Conservation (phyloP, 176 grass and related monocot species). For the Bolboschoenus planiculmis region DNA sequence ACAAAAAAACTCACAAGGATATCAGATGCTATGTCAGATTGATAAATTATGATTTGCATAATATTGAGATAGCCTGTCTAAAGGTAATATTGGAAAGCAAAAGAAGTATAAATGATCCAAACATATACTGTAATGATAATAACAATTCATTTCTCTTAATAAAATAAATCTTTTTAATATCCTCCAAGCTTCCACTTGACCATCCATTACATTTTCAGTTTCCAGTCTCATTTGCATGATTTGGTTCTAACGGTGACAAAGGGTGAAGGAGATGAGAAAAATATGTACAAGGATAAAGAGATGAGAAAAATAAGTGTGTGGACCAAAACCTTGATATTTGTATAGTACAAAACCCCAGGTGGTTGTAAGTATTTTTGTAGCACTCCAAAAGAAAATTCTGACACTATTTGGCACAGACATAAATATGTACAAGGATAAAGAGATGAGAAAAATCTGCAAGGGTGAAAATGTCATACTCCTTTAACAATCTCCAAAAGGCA, state of each 20-base stretch:
- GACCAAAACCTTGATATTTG: neutral
- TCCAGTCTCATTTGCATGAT: neutral
- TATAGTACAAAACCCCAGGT: neutral
- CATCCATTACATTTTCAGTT: neutral
- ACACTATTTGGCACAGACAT: slow-evolving; percentile 5
- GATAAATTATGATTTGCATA: neutral
- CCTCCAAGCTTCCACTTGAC: neutral
- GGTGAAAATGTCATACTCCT: slow-evolving; percentile 49
- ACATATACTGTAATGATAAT: neutral
- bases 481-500: slow-evolving; percentile 91
- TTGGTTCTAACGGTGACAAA: neutral
- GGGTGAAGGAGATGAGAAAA: neutral
- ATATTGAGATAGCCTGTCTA: neutral
- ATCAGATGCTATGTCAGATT: neutral
- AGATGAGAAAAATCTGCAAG: neutral
- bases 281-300: too few relatives aligned
- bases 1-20: neutral
- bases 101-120: neutral
- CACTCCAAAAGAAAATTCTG: neutral
- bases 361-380: neutral
- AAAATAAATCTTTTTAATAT: neutral
- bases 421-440: neutral
- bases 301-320: neutral
- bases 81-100: neutral
- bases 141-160: neutral